Evolutionary conservation across 257 asterid genomes (phyloP), one percentile per base, ranked within the genome.

Genomic region (Agastache rugosa): DNA sequence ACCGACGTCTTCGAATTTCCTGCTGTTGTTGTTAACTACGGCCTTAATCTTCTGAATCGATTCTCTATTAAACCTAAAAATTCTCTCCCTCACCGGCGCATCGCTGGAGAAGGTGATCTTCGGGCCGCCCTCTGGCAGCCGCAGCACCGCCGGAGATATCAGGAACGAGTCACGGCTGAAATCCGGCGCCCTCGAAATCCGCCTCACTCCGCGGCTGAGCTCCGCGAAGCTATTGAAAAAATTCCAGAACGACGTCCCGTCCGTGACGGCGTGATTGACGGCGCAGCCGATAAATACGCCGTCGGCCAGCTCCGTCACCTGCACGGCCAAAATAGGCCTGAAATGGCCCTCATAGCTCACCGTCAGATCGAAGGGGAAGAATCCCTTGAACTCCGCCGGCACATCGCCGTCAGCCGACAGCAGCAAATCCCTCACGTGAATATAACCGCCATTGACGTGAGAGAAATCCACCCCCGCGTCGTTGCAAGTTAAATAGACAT

Each of bases 181-280:
- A 48, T 90, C 86, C 14, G 95, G 92, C 0, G 34, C 11, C 87
- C 72, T 69, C n/a, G 86, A 75, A 63, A 88, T 63, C 80, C 77
- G 55, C 61, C 79, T 77, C 20, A 72, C 72, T 1, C 92, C 93
- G 55, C 88, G 82, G 34, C 83, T 75, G 12, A 80, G 51, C 62
- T 88, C 96, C 9, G 93, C 92, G 39, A 88, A 88, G 22, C 85
- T 80, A 25, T 90, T 90, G 37, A 90, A 86, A 55, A 90, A 90
- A 15, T 90, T 85, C 90, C 91, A 90, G 79, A 87, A 80, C 8
- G 93, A 90, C 0, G 96, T 88, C 6, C 96, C 93, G 8, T 90
- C 96, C 0, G 82, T 66, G 0, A 90, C 90, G 60, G 96, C 87
- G 78, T 90, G 96, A 76, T 90, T 87, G 9, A 88, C 88, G 65